Conservation (phyloP, 306 rosid species). For the Dryas drummondii region DNA sequence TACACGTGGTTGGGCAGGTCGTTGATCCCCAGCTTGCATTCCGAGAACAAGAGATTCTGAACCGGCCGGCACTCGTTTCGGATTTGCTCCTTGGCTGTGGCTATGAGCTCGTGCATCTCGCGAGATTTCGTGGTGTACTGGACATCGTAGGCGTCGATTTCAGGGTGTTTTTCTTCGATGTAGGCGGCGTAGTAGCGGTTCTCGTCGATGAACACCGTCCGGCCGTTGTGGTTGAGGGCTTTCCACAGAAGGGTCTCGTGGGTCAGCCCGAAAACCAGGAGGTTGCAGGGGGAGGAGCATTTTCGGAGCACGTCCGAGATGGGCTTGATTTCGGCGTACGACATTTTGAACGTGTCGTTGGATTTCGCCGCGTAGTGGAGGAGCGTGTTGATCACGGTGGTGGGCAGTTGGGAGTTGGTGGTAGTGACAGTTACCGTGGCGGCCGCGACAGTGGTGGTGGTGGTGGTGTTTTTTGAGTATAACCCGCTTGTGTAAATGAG, state of each 20-base stretch:
- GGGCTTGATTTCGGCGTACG: slow-evolving; percentile 70
- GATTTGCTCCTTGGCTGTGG: slow-evolving; percentile 58
- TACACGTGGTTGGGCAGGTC: slow-evolving; percentile 95
- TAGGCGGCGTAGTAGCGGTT: slow-evolving; percentile 92
- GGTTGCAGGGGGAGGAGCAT: slow-evolving; percentile 73
- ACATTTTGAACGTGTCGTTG: slow-evolving; percentile 78
- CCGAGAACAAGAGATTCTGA: slow-evolving; percentile 82
- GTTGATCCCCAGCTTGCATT: slow-evolving; percentile 79
- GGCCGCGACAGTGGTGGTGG: slow-evolving; percentile 7
- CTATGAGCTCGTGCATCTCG: slow-evolving; percentile 64
- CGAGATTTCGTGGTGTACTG: slow-evolving; percentile 79
- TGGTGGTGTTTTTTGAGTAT: not conserved
- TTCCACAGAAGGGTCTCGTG: slow-evolving; percentile 91
- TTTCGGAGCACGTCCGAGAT: slow-evolving; percentile 82
- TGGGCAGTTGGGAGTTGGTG: slow-evolving; percentile 43
- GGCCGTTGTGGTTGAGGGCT: slow-evolving; percentile 83
- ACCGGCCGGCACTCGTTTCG: slow-evolving; percentile 88
- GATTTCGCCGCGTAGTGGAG: slow-evolving; percentile 82
- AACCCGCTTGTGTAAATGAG: slow-evolving; percentile 71
- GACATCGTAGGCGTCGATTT: slow-evolving; percentile 87
- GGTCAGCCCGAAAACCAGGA: slow-evolving; percentile 84
- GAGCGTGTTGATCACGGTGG: slow-evolving; percentile 82
- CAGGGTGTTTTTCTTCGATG: slow-evolving; percentile 82
- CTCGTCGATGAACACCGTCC: slow-evolving; percentile 89
- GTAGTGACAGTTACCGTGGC: slow-evolving; percentile 32